Conservation (phyloP, 2,329 filamentous ascomycete species). For the Diaporthe sp. region DNA sequence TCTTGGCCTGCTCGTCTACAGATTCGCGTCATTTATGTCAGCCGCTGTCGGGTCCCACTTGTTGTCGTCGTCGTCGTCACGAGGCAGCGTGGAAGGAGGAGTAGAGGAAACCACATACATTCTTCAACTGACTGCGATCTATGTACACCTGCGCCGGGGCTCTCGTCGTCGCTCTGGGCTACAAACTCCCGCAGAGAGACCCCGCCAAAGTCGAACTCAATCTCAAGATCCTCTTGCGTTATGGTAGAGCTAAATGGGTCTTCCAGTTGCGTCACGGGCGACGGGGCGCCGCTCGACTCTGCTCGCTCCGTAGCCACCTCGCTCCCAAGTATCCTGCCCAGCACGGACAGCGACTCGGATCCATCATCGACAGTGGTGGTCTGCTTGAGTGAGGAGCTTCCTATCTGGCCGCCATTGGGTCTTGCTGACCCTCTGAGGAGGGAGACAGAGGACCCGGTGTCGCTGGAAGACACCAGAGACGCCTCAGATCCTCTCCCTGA, state of each 20-base stretch:
- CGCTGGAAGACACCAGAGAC: constrained; percentile 67
- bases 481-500: constrained; percentile 72
- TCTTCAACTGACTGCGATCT: constrained; percentile 77
- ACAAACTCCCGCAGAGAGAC: constrained; percentile 82
- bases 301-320: constrained; percentile 44
- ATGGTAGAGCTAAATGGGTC: constrained; percentile 46
- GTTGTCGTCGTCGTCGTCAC: constrained; percentile 7
- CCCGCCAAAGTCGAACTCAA: constrained; percentile 83
- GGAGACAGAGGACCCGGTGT: constrained; percentile 68
- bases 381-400: constrained; percentile 68
- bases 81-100: constrained; percentile 33
- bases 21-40: constrained; percentile 40
- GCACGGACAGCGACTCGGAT: constrained; percentile 67
- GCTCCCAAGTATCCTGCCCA: constrained; percentile 37
- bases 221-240: constrained; percentile 68
- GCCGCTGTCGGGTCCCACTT: background rate
- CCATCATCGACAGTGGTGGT: constrained; percentile 57
- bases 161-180: constrained; percentile 47
- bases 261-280: constrained; percentile 31
- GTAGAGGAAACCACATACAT: constrained; percentile 67
- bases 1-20: constrained; percentile 82
- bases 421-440: constrained; percentile 55
- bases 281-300: constrained; percentile 3
- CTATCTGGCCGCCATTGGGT: constrained; percentile 62
- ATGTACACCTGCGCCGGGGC: constrained; percentile 52